Percentiles rank a stretch among this genome's conserved stretches.
These are phyloP conservation scores for Cerrena zonata DNA, from an alignment of 1,284 basidiomycete species.

Conservation along the genomic window DNA sequence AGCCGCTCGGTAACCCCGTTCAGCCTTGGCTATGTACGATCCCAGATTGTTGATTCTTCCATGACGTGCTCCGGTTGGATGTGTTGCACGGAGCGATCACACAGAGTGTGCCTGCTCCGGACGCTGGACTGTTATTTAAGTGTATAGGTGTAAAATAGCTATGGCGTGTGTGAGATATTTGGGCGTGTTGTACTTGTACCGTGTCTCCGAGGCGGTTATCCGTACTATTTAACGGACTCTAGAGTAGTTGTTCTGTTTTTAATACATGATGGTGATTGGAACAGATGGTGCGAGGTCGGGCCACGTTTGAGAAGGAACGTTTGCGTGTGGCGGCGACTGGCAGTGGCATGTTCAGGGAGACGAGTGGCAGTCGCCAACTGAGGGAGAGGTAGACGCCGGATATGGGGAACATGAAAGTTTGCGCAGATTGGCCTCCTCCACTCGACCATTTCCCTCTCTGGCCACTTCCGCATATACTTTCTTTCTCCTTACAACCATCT, in stretches of 20 bases:
- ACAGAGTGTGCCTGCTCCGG: not conserved
- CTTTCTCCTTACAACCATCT: not conserved
- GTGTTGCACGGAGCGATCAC: too few species aligned
- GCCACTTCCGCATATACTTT: conserved; percentile 7
- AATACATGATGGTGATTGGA: too few species aligned
- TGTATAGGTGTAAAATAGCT: not conserved
- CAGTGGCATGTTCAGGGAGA: too few species aligned
- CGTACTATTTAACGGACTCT: not conserved
- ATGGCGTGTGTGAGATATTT: not conserved
- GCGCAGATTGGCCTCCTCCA: not conserved
- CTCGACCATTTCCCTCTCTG: not conserved
- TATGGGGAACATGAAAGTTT: not conserved
- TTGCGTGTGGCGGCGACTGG: too few species aligned
- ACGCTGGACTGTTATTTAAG: not conserved
- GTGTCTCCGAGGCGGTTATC: not conserved
- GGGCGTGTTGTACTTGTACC: not conserved
- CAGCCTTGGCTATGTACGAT: too few species aligned
- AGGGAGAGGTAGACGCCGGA: too few species aligned
- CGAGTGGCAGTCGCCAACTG: too few species aligned
- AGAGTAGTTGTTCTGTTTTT: too few species aligned
- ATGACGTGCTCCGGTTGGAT: not conserved
- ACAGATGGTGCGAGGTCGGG: too few species aligned
- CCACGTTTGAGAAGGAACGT: too few species aligned
- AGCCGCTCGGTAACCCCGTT: not conserved
- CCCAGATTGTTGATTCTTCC: too few species aligned